Conservation (phyloP, 179 eudicot genomes). For the Carnegiea gigantea region DNA sequence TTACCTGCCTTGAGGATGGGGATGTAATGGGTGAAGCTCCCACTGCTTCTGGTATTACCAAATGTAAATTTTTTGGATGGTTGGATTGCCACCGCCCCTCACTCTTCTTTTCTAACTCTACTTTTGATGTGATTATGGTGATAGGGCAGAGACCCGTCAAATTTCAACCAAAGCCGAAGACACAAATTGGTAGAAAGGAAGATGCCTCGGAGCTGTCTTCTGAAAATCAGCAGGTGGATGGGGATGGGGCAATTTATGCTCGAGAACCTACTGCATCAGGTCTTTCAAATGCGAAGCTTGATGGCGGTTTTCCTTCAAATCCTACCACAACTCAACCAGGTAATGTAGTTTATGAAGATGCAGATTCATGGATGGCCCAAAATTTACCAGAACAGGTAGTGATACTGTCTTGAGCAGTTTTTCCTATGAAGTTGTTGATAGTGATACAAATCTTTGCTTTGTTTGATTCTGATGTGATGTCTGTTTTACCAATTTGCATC, state of each 20-base stretch:
- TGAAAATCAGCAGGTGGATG: slow-evolving; percentile 24
- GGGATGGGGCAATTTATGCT: slow-evolving; percentile 27
- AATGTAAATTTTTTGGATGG: slow-evolving; percentile 5
- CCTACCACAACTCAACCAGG: slow-evolving; percentile 35
- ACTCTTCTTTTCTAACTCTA: neutral
- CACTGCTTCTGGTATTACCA: slow-evolving; percentile 46
- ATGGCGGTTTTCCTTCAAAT: slow-evolving; percentile 27
- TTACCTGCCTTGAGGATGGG: slow-evolving; percentile 37
- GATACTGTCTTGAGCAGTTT: slow-evolving; percentile 11
- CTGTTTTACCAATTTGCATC: slow-evolving; percentile 22
- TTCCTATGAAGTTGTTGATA: neutral
- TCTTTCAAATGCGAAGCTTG: slow-evolving; percentile 28
- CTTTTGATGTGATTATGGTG: slow-evolving; percentile 20
- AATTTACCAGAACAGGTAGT: slow-evolving; percentile 39
- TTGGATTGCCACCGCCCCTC: neutral
- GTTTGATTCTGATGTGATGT: neutral
- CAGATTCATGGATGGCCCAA: slow-evolving; percentile 27
- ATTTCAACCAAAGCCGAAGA: slow-evolving; percentile 58
- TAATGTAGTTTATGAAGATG: slow-evolving; percentile 20
- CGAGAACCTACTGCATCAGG: slow-evolving; percentile 29
- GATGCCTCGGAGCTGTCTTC: slow-evolving; percentile 29
- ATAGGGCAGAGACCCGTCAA: slow-evolving; percentile 47
- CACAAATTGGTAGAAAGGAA: slow-evolving; percentile 28
- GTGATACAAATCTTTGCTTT: neutral
- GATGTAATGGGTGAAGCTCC: slow-evolving; percentile 37